Evolutionary conservation across 176 grass and related monocot species (phyloP).

Genomic region (barley (Hordeum vulgare)): DNA sequence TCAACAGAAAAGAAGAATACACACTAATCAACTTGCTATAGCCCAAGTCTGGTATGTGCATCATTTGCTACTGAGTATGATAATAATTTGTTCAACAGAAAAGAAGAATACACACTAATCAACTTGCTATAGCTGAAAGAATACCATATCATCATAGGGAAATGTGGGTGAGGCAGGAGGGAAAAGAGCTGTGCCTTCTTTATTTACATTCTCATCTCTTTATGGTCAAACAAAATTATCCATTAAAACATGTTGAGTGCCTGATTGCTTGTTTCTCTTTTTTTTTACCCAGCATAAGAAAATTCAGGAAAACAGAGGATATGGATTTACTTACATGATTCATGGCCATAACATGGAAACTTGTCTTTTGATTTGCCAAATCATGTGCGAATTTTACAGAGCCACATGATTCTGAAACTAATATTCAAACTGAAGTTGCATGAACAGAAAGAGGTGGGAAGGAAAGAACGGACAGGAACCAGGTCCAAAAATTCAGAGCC

Average conservation of each 20-base stretch:
- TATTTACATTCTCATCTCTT: constrained; percentile 1
- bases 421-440: not conserved
- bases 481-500: not conserved
- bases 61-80: not conserved
- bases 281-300: not conserved
- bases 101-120: constrained; percentile 17
- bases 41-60: constrained; percentile 29
- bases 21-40: too few relatives aligned
- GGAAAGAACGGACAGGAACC: not conserved
- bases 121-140: constrained; percentile 39
- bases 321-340: too few relatives aligned
- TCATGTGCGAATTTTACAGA: not conserved
- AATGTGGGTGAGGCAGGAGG: constrained; percentile 10
- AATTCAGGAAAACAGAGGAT: not conserved
- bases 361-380: not conserved
- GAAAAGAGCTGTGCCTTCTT: not conserved
- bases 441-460: not conserved
- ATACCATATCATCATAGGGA: constrained; percentile 46
- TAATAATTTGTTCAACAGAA: not conserved
- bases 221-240: not conserved
- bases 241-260: not conserved
- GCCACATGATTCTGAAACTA: not conserved
- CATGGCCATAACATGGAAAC: not conserved
- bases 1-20: too few relatives aligned
- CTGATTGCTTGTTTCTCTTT: not conserved